Evolutionary conservation across 345 rosid species (phyloP), one percentile per base, ranked within the genome.

Genomic region (Gossypium raimondii): DNA sequence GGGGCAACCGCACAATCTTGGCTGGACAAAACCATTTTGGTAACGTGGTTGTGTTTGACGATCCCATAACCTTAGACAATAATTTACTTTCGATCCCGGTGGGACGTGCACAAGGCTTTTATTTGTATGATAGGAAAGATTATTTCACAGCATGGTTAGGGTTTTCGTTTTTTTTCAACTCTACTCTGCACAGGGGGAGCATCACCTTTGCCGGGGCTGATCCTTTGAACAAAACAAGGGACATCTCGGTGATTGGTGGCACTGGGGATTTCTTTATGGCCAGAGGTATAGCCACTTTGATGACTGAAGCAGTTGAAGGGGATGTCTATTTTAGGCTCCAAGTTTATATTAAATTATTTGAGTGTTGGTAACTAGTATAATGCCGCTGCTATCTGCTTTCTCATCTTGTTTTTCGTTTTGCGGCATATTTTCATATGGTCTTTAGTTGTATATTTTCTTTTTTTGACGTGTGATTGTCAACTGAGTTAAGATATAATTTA

Each of bases 251-350:
- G 11, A 78, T 82, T 5, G 90, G 89, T 12, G 90, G 92, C 11
- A 88, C 87, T 0, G 87, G 86, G 1, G 90, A 85, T 47, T 85
- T 85, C 51, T 84, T 85, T 60, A 86, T 85, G 92, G 78, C 78
- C 53, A 41, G 88, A 22, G 90, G 89, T 11, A 44, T 87, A 3
- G 93, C 89, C 0, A 84, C 86, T 7, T 22, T 89, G 70, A 72
- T 55, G 78, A 83, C 88, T 2, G 89, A 84, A 76, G 75, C 85
- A 3, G 78, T 75, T 51, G 89, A 86, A 77, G 83, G 86, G 55
- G 85, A 83, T 13, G 87, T 83, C 0, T 87, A 84, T 17, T 87
- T 82, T 50, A 65, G 86, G 45, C 83, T 81, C 6, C 61, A 60
- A 0, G 71, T 74, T n/a, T 84, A 88, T 70, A 73, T 85, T 44